phyloP scores from a whole-genome alignment of 2,329 filamentous ascomycete genomes.

The Scleromitrula shiraiana region DNA sequence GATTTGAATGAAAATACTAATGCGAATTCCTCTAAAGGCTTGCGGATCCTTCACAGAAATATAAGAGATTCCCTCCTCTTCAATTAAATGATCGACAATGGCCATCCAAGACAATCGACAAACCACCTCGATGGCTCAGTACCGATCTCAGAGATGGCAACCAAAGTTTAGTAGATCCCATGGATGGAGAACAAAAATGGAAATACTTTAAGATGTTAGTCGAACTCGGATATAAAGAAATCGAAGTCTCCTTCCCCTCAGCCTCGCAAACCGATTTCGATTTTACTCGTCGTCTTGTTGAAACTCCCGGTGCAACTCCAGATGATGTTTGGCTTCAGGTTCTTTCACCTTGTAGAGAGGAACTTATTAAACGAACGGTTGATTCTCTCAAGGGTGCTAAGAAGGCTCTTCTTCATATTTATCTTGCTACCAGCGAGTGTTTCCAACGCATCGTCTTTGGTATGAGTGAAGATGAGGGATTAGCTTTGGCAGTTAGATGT shows the following conservation, averaged over 20 bases:
- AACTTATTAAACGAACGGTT: constrained; percentile 83
- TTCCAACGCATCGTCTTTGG: constrained; percentile 89
- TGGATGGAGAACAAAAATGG: constrained; percentile 96
- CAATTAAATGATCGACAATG: constrained; percentile 42
- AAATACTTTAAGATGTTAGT: constrained; percentile 90
- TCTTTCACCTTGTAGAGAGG: constrained; percentile 82
- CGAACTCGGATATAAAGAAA: constrained; percentile 93
- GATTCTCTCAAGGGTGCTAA: constrained; percentile 83
- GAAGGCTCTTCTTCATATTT: constrained; percentile 91
- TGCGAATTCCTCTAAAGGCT: constrained; percentile 42
- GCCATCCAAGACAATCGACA: constrained; percentile 52
- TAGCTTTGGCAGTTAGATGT: constrained; percentile 78
- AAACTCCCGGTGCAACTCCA: constrained; percentile 74
- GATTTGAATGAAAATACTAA: neutral
- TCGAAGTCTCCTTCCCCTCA: constrained; percentile 92
- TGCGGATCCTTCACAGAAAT: constrained; percentile 69
- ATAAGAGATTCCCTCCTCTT: constrained; percentile 60
- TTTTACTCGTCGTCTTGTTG: constrained; percentile 79
- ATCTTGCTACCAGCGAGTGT: constrained; percentile 91
- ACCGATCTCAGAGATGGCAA: constrained; percentile 89
- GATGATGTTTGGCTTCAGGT: constrained; percentile 91
- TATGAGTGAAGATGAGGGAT: constrained; percentile 72
- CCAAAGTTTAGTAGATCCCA: constrained; percentile 86
- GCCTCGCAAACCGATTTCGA: constrained; percentile 94
- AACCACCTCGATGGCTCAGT: constrained; percentile 83